Evolutionary conservation across 164 flowering plant genomes (phyloP).

Genomic region (Liquidambar formosana): DNA sequence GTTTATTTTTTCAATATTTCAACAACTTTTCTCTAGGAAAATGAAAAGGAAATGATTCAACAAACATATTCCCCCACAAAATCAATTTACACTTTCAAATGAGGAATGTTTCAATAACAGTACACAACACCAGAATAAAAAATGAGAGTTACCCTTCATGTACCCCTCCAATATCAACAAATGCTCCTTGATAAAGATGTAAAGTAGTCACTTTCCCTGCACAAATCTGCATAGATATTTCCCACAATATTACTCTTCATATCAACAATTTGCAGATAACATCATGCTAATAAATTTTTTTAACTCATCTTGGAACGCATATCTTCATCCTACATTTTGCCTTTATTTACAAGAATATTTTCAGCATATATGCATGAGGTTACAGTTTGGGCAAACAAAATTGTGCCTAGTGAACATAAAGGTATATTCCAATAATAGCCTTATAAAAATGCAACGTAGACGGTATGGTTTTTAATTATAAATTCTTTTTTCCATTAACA

Average conservation of each 20-base stretch:
- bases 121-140: background rate
- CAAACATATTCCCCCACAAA: background rate
- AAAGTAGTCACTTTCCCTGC: slow-evolving; percentile 77
- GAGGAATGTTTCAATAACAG: background rate
- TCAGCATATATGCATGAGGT: background rate
- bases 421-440: background rate
- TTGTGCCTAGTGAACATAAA: background rate
- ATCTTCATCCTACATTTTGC: background rate
- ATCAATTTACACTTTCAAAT: background rate
- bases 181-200: slow-evolving; percentile 96
- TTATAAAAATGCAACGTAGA: no score
- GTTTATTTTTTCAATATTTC: background rate
- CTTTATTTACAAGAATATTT: background rate
- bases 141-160: slow-evolving; percentile 75
- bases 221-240: slow-evolving; percentile 64
- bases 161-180: slow-evolving; percentile 97
- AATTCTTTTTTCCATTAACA: no score
- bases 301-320: background rate
- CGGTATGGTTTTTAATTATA: no score
- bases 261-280: background rate
- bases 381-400: background rate
- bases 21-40: slow-evolving; percentile 1
- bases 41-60: background rate
- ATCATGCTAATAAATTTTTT: background rate
- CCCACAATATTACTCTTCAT: slow-evolving; percentile 7